Evolutionary conservation across 768 basidiomycete species (phyloP).

Genomic region (Boletellus ananas): DNA sequence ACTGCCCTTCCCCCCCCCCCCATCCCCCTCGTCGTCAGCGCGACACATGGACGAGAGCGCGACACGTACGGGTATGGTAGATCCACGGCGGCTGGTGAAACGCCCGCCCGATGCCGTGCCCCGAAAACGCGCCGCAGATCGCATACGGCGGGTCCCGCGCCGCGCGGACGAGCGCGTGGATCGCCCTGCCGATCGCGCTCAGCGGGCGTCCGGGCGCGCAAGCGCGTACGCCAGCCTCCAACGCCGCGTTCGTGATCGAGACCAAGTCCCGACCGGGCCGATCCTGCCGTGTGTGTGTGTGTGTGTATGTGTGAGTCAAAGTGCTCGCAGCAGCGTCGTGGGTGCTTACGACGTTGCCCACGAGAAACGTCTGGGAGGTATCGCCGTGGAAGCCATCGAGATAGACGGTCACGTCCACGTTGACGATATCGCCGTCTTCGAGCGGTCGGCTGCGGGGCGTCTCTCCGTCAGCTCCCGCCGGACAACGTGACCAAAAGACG

Average conservation of each 20-base stretch:
- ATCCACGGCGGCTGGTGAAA: slow-evolving; percentile 88
- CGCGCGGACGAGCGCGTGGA: slow-evolving; percentile 46
- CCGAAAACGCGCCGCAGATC: slow-evolving; percentile 69
- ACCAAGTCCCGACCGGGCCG: slow-evolving; percentile 64
- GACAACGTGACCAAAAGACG: neutral
- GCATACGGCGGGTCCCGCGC: slow-evolving; percentile 45
- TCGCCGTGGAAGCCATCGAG: slow-evolving; percentile 87
- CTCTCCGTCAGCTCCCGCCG: slow-evolving; percentile 1
- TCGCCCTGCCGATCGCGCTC: slow-evolving; percentile 66
- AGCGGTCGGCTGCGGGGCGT: slow-evolving; percentile 58
- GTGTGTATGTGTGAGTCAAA: no score
- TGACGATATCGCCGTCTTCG: slow-evolving; percentile 80
- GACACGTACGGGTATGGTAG: slow-evolving; percentile 59
- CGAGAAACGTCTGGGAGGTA: slow-evolving; percentile 78
- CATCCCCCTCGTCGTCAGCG: no score
- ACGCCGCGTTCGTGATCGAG: slow-evolving; percentile 54
- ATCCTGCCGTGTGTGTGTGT: no score
- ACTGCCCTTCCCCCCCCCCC: no score
- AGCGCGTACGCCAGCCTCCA: slow-evolving; percentile 63
- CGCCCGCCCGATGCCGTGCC: slow-evolving; percentile 80
- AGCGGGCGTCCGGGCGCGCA: slow-evolving; percentile 75
- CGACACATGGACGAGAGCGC: no score
- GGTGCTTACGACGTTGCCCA: slow-evolving; percentile 67
- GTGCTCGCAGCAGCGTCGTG: no score
- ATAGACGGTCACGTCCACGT: slow-evolving; percentile 84